phyloP scores from a whole-genome alignment of 768 basidiomycete genomes.

The Boletus huronensis region DNA sequence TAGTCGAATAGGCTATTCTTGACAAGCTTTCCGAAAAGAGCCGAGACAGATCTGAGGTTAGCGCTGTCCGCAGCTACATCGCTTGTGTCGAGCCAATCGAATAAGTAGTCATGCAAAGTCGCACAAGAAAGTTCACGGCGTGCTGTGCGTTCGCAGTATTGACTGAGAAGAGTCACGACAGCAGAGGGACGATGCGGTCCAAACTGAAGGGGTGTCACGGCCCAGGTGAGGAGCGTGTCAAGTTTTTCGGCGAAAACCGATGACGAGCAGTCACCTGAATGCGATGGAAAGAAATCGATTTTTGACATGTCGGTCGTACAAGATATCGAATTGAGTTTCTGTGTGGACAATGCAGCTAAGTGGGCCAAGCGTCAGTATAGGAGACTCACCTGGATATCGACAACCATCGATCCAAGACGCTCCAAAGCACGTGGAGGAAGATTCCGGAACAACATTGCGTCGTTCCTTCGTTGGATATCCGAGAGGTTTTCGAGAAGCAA shows the following conservation, averaged over 20 bases:
- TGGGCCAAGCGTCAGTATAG: background rate
- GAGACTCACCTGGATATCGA: conserved; percentile 44
- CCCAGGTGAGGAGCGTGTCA: conserved; percentile 75
- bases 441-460: conserved; percentile 72
- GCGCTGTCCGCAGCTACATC: conserved; percentile 53
- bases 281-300: conserved; percentile 56
- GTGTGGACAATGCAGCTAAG: background rate
- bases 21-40: conserved; percentile 70
- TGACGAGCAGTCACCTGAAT: conserved; percentile 32
- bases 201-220: conserved; percentile 74
- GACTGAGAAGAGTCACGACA: conserved; percentile 62
- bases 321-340: conserved; percentile 79
- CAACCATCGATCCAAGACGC: conserved; percentile 57
- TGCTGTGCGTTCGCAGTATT: conserved; percentile 62
- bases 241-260: conserved; percentile 62
- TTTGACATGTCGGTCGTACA: conserved; percentile 56
- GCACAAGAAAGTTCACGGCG: conserved; percentile 58
- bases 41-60: conserved; percentile 58
- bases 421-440: conserved; percentile 60
- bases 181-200: conserved; percentile 80
- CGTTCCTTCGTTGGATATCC: conserved; percentile 76
- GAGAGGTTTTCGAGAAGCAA: conserved; percentile 54
- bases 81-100: conserved; percentile 76
- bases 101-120: conserved; percentile 70
- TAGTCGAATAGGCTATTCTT: conserved; percentile 72